phyloP scores from a whole-genome alignment of 2,329 filamentous ascomycete species.

The Botryotinia globosa region DNA sequence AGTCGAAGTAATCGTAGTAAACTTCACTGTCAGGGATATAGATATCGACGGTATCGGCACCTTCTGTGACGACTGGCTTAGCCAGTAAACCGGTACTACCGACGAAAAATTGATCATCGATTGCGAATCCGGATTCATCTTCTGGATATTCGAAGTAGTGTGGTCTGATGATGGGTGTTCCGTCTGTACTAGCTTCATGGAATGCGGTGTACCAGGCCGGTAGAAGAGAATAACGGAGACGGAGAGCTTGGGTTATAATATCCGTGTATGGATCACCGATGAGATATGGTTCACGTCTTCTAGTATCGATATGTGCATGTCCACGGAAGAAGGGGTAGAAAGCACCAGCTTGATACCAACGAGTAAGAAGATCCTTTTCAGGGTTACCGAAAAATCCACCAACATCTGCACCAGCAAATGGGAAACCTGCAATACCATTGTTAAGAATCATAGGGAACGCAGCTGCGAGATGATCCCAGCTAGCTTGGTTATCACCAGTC shows the following conservation, averaged over 20 bases:
- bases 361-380: conserved; percentile 81
- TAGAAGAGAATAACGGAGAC: conserved; percentile 83
- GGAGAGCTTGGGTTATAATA: conserved; percentile 84
- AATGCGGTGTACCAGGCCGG: conserved; percentile 98
- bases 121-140: conserved; percentile 79
- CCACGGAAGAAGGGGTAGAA: conserved; percentile 99
- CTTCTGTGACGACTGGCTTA: conserved; percentile 83
- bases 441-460: conserved; percentile 91
- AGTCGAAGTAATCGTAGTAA: conserved; percentile 96
- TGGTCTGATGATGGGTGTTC: conserved; percentile 83
- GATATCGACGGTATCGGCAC: conserved; percentile 68
- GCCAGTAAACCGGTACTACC: conserved; percentile 85
- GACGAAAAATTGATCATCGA: conserved; percentile 93
- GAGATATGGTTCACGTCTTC: conserved; percentile 90
- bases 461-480: conserved; percentile 85
- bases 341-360: conserved; percentile 95
- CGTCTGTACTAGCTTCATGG: conserved; percentile 78
- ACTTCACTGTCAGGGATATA: conserved; percentile 86
- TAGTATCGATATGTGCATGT: conserved; percentile 94
- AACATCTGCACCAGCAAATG: conserved; percentile 92
- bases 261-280: conserved; percentile 77
- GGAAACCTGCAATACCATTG: conserved; percentile 88
- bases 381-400: conserved; percentile 98
- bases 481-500: conserved; percentile 96
- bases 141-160: conserved; percentile 90